These are phyloP conservation scores for Begonia masoniana DNA, from an alignment of 306 rosid genomes.

Conservation along the genomic window DNA sequence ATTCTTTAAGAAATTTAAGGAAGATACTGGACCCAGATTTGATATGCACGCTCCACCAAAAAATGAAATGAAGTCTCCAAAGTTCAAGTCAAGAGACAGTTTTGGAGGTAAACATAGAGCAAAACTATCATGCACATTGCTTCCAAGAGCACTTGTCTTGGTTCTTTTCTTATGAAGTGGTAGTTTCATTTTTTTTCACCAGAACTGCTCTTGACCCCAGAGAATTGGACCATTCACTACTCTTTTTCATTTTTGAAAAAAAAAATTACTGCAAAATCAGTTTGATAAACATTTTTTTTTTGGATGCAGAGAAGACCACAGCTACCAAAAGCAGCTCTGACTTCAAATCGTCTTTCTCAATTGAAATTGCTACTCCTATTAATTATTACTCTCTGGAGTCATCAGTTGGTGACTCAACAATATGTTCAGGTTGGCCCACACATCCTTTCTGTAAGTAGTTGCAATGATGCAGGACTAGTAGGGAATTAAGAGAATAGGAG, in stretches of 20 bases:
- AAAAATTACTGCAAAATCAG: background rate
- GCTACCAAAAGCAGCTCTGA: slow-evolving; percentile 8
- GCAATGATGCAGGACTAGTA: background rate
- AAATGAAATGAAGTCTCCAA: slow-evolving; percentile 14
- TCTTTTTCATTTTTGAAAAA: background rate
- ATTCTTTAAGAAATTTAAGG: slow-evolving; percentile 63
- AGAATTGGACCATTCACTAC: too few species aligned
- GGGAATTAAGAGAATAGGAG: too few species aligned
- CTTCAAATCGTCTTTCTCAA: slow-evolving; percentile 16
- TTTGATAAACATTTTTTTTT: slow-evolving; percentile 2
- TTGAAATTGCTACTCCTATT: slow-evolving; percentile 19
- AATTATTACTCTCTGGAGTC: slow-evolving; percentile 17
- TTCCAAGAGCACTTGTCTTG: too few species aligned
- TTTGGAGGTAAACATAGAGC: slow-evolving; percentile 26
- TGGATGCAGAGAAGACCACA: slow-evolving; percentile 26
- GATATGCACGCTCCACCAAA: slow-evolving; percentile 13
- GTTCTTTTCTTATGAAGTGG: too few species aligned
- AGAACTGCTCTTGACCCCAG: too few species aligned
- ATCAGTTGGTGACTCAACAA: slow-evolving; percentile 21
- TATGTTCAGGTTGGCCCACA: slow-evolving; percentile 28
- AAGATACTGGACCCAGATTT: slow-evolving; percentile 25
- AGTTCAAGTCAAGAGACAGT: slow-evolving; percentile 17
- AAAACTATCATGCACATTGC: too few species aligned
- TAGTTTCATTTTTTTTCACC: too few species aligned
- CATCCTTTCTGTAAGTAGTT: background rate